phyloP scores from a whole-genome alignment of 2,329 filamentous ascomycete species.

The Lecanosticta acicola region DNA sequence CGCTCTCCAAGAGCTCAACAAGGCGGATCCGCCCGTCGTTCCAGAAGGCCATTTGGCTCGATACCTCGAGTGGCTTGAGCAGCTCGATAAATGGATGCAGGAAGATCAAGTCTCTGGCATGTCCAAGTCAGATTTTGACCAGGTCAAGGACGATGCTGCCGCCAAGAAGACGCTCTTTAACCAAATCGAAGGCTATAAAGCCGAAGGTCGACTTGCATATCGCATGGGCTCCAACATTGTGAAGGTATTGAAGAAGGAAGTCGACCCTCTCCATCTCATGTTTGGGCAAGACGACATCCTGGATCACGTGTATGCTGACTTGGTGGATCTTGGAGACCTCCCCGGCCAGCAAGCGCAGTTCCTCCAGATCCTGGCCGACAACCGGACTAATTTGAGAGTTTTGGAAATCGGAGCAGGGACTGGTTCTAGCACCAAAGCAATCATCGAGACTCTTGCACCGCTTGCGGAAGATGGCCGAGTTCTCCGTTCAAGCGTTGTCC shows the following conservation, averaged over 20 bases:
- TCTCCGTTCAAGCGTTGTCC: constrained; percentile 1
- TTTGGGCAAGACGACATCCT: constrained; percentile 12
- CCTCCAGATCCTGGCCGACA: constrained; percentile 6
- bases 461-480: neutral
- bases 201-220: constrained; percentile 4
- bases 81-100: neutral
- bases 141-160: neutral
- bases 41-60: constrained; percentile 1
- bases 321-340: constrained; percentile 3
- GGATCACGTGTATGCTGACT: constrained; percentile 8
- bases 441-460: constrained; percentile 2
- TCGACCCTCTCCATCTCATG: constrained; percentile 15
- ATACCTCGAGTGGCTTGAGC: constrained; percentile 3
- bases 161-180: neutral
- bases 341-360: constrained; percentile 2
- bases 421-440: constrained; percentile 22
- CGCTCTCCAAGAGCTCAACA: neutral
- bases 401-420: constrained; percentile 46
- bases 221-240: constrained; percentile 10
- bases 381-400: constrained; percentile 38
- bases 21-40: neutral
- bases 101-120: constrained; percentile 2
- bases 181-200: constrained; percentile 1
- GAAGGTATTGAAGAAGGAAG: constrained; percentile 7
- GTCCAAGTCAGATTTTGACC: neutral